These are phyloP conservation scores for Grosmannia penicillata DNA, from an alignment of 2,329 filamentous ascomycete genomes.

Conservation along the genomic window DNA sequence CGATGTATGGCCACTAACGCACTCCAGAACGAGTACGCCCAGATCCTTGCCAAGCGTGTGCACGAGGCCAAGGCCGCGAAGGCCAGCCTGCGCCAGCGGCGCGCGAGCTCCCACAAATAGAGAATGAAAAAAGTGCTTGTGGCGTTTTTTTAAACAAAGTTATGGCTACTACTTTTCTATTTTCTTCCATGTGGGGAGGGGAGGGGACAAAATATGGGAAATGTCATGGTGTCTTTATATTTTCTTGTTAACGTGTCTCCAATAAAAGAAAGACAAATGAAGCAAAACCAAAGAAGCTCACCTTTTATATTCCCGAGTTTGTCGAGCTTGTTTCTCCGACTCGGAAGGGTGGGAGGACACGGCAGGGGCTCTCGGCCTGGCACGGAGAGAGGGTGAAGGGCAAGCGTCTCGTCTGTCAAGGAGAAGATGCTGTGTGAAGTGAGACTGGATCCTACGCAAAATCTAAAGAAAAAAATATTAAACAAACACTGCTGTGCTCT, in stretches of 20 bases:
- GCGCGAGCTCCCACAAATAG: slow-evolving; percentile 90
- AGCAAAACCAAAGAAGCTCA: background rate
- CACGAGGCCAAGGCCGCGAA: slow-evolving; percentile 89
- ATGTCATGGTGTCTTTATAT: slow-evolving; percentile 2
- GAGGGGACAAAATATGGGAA: slow-evolving; percentile 2
- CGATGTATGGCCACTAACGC: slow-evolving; percentile 22
- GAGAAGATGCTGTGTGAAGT: too few relatives aligned
- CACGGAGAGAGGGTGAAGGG: too few relatives aligned
- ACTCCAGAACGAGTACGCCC: slow-evolving; percentile 85
- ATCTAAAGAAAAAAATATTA: too few relatives aligned
- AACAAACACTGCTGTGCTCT: too few relatives aligned
- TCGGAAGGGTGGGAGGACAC: too few relatives aligned
- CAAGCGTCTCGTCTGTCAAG: too few relatives aligned
- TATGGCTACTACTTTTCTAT: background rate
- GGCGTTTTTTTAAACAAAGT: slow-evolving; percentile 3
- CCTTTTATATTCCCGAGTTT: too few relatives aligned
- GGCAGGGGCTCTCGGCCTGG: too few relatives aligned
- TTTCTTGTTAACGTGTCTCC: slow-evolving; percentile 3
- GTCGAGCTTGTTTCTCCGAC: too few relatives aligned
- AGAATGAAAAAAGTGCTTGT: slow-evolving; percentile 13
- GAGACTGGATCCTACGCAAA: too few relatives aligned
- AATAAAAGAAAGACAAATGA: slow-evolving; percentile 1
- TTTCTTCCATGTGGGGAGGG: background rate
- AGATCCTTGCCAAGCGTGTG: slow-evolving; percentile 93
- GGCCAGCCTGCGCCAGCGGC: slow-evolving; percentile 89